Evolutionary conservation across 495 filamentous ascomycete species (phyloP), one percentile per base, ranked within the genome.

Genomic region (Lineolata rhizophorae): DNA sequence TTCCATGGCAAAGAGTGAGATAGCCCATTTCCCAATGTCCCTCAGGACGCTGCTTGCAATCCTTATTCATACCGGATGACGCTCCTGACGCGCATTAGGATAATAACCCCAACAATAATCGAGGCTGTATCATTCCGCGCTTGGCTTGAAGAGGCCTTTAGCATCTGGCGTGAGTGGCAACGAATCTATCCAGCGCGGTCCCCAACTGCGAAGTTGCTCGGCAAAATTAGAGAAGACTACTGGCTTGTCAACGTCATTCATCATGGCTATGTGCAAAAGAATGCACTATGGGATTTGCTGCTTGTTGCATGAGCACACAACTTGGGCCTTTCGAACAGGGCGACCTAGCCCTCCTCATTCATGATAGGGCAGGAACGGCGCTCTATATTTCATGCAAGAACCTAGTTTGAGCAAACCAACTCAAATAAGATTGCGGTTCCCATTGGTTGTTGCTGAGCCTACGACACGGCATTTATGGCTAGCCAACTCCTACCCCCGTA

Each of bases 91-190:
- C n/a, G n/a, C n/a, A n/a, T n/a, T 33, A 42, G 30, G 38, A 97
- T 97, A 41, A 67, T 90, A 43, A 91, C 87, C 11, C 87, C 87
- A 14, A 95, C 87, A 13, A 97, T 97, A 49, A 93, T 97, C 39
- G 87, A 97, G 51, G 75, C 87, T 40, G 80, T 91, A 34, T 85
- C 77, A 47, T 97, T 97, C 64, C 63, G 72, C 28, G 81, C 84
- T 17, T 97, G 87, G 87, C 67, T 69, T 35, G 90, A 95, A 45
- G 87, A 97, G 60, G 87, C 87, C 2, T 97, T 82, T 59, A 73
- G 70, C 11, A 91, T 94, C 45, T 97, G 85, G 78, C 62, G 62
- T 20, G 87, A 95, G 53, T 97, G 87, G 87, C 75, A 72, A 20
- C 64, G 73, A 38, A 73, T 95, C 14, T 93, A 87, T 46, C 65